Base-by-base conservation (phyloP, 2,329 filamentous ascomycete genomes). In the Aspergillus novoparasiticus region DNA sequence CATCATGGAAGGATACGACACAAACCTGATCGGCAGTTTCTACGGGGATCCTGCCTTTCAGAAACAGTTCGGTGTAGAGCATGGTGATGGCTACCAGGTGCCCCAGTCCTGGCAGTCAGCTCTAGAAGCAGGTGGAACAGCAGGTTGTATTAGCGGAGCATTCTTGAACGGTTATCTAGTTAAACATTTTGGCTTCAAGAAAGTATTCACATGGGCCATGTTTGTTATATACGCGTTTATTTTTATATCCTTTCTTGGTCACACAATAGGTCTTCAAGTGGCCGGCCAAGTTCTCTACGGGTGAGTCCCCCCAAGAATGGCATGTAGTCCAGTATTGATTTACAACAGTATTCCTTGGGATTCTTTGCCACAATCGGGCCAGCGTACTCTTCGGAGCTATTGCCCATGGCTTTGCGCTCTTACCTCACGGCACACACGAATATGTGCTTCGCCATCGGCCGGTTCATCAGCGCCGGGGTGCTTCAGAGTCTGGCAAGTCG, bases 191-290 rank as follows among this genome's bases (percentile, higher is more conserved):
- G 12, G 36, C 12, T 39, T 39, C 36, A 39, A 39, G 36, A 39
- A 39, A 39, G 36, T 39, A 16, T 39, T 39, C 16, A 39, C 14
- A 16, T 12, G 12, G 10, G 12, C 36, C 36, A 39, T 39, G 36
- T 39, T 39, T 12, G 12, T 39, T 39, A 39, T 39, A 14, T 12
- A 1, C 1, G 36, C 36, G 36, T 39, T 39, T 39, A 87, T 88
- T 36, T 79, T 86, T 64, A 83, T 90, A 68, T 87, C 88, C 73
- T 90, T 90, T 77, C 89, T 87, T 19, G 87, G 87, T 1, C 81
- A 85, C 67, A 87, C 84, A 65, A 82, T 89, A 28, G 78, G 84
- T 65, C 82, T 85, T 4, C 80, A 90, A 23, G 81, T 89, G 41
- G 84, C 83, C 3, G 87, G 86, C 32, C 86, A 89, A 73, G 85